Conservation (phyloP, 768 basidiomycete species). For the Boletus reticuloceps region DNA sequence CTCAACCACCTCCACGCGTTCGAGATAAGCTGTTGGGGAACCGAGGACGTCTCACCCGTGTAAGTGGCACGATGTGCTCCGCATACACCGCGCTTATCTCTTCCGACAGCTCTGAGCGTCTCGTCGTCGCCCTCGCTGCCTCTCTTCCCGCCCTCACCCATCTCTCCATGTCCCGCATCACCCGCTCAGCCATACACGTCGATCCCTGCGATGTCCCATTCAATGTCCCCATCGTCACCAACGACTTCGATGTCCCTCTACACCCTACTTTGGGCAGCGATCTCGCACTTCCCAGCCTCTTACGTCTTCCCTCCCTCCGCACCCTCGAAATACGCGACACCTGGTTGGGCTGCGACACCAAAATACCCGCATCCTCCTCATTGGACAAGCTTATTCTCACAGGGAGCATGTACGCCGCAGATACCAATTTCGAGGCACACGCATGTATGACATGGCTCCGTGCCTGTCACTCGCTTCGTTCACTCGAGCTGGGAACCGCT, state of each 20-base stretch:
- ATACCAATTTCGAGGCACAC: slow-evolving; percentile 14
- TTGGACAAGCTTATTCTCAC: slow-evolving; percentile 27
- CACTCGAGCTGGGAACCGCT: slow-evolving; percentile 21
- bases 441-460: slow-evolving; percentile 27
- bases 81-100: slow-evolving; percentile 1
- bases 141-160: slow-evolving; percentile 53
- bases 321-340: slow-evolving; percentile 67
- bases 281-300: slow-evolving; percentile 62
- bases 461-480: slow-evolving; percentile 20
- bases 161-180: slow-evolving; percentile 60
- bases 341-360: slow-evolving; percentile 51
- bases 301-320: slow-evolving; percentile 58
- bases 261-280: slow-evolving; percentile 53
- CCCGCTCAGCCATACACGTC: slow-evolving; percentile 65
- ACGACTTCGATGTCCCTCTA: slow-evolving; percentile 59
- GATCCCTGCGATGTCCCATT: slow-evolving; percentile 39
- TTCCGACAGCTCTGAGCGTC: slow-evolving; percentile 45
- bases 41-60: slow-evolving; percentile 37
- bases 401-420: slow-evolving; percentile 29
- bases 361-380: slow-evolving; percentile 4
- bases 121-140: slow-evolving; percentile 67
- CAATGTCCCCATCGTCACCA: slow-evolving; percentile 57
- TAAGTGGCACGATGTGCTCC: slow-evolving; percentile 19
- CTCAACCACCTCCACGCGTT: slow-evolving; percentile 18
- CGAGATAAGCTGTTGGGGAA: slow-evolving; percentile 25